A percentile compares a stretch with the other conserved stretches of the same genome.
Conservation (phyloP, 148 eudicot species). For the Fagopyrum esculentum region DNA sequence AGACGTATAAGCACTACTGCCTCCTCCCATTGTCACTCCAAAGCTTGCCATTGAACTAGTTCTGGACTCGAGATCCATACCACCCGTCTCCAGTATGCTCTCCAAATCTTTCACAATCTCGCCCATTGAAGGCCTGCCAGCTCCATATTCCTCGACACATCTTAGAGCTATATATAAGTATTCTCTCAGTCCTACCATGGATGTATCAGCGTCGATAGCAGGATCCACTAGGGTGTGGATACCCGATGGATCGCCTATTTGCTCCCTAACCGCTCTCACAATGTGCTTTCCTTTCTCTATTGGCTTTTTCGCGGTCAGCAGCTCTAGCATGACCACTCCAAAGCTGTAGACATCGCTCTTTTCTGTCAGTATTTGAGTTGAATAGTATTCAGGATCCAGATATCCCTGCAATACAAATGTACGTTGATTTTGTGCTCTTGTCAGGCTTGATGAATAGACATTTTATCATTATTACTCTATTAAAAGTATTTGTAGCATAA, state of each 20-base stretch:
- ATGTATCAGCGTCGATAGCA: conserved; percentile 20
- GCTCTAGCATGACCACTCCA: conserved; percentile 62
- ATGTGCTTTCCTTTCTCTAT: conserved; percentile 61
- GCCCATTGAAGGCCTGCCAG: conserved; percentile 53
- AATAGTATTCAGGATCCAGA: conserved; percentile 79
- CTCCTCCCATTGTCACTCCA: neutral
- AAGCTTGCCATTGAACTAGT: conserved; percentile 30
- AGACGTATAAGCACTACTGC: conserved; percentile 6
- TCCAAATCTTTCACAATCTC: conserved; percentile 77
- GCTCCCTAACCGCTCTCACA: conserved; percentile 53
- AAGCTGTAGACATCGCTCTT: conserved; percentile 83
- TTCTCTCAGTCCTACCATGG: conserved; percentile 41
- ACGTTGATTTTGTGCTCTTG: too few relatives aligned
- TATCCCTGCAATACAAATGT: conserved; percentile 43
- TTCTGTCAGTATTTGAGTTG: conserved; percentile 64
- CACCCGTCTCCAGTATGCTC: conserved; percentile 43
- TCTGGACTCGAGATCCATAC: conserved; percentile 55
- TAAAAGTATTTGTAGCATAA: too few relatives aligned
- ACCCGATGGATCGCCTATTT: conserved; percentile 32
- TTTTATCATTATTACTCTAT: too few relatives aligned
- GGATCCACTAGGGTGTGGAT: conserved; percentile 51
- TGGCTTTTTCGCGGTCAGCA: conserved; percentile 53
- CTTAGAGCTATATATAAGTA: conserved; percentile 54
- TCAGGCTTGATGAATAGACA: too few relatives aligned
- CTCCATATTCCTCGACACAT: conserved; percentile 48